These are phyloP conservation scores for Amoebophrya sp. DNA, from an alignment of 169 alveolate genomes.

Conservation along the genomic window DNA sequence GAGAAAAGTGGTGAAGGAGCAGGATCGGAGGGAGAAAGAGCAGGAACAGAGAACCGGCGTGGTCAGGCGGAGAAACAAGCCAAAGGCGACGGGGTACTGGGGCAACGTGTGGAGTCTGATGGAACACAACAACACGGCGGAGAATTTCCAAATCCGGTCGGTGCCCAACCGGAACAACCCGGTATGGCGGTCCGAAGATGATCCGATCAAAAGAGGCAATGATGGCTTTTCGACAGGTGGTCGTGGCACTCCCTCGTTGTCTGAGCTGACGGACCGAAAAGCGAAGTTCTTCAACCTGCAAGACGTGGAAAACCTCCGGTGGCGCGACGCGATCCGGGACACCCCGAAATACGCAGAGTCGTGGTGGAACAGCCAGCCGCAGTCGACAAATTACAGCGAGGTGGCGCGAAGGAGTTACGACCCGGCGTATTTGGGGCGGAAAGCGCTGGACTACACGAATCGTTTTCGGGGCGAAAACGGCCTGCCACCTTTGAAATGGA, in stretches of 20 bases:
- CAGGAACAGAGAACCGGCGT: too few relatives aligned
- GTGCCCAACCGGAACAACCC: not conserved
- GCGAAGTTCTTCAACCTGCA: not conserved
- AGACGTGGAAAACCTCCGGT: not conserved
- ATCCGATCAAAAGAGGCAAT: not conserved
- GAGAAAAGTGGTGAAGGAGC: too few relatives aligned
- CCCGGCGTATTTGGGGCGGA: constrained; percentile 53
- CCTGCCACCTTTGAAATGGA: constrained; percentile 63
- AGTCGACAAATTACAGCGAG: not conserved
- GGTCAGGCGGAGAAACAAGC: too few relatives aligned
- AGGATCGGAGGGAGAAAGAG: too few relatives aligned
- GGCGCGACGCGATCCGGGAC: constrained; percentile 25
- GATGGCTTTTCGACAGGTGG: not conserved
- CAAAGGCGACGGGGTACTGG: not conserved
- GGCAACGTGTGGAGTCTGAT: not conserved
- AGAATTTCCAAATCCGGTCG: not conserved
- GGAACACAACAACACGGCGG: not conserved
- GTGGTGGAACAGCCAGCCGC: not conserved
- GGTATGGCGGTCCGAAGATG: not conserved
- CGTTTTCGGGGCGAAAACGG: constrained; percentile 58
- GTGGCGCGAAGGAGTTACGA: not conserved
- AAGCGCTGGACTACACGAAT: constrained; percentile 65
- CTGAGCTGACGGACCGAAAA: not conserved
- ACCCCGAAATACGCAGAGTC: not conserved
- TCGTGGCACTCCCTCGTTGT: not conserved